Evolutionary conservation across 257 asterid species (phyloP).

Genomic region (Gynochthodes officinalis): DNA sequence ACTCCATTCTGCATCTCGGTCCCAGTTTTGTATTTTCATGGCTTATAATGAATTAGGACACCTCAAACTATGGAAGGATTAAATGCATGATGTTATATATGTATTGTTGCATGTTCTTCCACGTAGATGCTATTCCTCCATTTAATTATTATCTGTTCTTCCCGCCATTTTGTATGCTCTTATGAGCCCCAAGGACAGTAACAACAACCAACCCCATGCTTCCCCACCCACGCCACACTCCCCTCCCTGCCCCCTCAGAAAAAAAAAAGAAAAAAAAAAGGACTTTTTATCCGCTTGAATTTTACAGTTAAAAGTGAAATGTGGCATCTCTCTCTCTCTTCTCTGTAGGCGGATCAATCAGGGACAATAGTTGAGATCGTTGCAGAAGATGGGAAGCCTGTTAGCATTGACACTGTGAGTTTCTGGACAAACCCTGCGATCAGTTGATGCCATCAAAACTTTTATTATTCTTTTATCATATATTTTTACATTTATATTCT

Average conservation of each 20-base stretch:
- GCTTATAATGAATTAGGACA: background rate
- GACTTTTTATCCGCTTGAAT: background rate
- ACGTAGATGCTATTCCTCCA: background rate
- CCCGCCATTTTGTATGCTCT: background rate
- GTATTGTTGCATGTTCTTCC: background rate
- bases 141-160: background rate
- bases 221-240: too few species aligned
- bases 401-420: constrained; percentile 74
- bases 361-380: constrained; percentile 70
- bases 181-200: background rate
- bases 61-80: background rate
- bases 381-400: constrained; percentile 79
- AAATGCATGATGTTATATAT: background rate
- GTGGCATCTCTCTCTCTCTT: background rate
- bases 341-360: constrained; percentile 61
- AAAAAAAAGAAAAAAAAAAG: background rate
- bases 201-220: too few species aligned
- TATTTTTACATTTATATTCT: constrained; percentile 15
- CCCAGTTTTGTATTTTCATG: background rate
- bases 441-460: background rate
- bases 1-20: background rate
- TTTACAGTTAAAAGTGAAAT: background rate
- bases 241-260: too few species aligned
- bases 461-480: background rate
- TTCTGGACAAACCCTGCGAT: constrained; percentile 14